These are phyloP conservation scores for Closterium sp. DNA, from an alignment of 139 green algal species.

Conservation along the genomic window DNA sequence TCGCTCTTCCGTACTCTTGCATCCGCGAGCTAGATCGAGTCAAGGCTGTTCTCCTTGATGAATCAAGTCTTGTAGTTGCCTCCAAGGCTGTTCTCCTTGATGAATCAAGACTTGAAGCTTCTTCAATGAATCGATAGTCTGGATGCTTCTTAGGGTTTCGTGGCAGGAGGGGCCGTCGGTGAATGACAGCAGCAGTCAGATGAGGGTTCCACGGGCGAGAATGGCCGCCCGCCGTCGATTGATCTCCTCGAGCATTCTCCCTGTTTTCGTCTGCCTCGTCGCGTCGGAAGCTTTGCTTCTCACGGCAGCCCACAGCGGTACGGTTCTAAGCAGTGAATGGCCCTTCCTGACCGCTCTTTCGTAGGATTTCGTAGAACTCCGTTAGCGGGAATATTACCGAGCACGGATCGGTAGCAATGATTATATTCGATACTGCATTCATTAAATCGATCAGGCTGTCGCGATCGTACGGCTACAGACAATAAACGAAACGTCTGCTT, in stretches of 20 bases:
- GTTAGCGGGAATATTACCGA: too few relatives aligned
- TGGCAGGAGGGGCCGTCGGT: background rate
- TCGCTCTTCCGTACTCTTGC: background rate
- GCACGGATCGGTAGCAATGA: too few relatives aligned
- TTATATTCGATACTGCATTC: too few relatives aligned
- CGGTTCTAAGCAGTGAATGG: background rate
- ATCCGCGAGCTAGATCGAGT: too few relatives aligned
- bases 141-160: background rate
- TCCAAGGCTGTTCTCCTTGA: too few relatives aligned
- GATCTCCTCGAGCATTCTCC: background rate
- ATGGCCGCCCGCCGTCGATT: background rate
- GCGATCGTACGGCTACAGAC: too few relatives aligned
- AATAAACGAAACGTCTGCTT: too few relatives aligned
- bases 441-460: too few relatives aligned
- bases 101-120: background rate
- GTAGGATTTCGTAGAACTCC: too few relatives aligned
- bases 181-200: background rate
- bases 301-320: background rate
- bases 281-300: background rate
- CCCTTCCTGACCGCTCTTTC: background rate
- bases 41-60: too few relatives aligned
- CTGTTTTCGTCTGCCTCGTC: background rate
- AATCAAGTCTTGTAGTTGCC: background rate
- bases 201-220: background rate
- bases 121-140: background rate